Percentiles rank a stretch among this genome's conserved stretches.
Evolutionary conservation across 306 rosid genomes (phyloP).

Genomic region (Prosopis cineraria): DNA sequence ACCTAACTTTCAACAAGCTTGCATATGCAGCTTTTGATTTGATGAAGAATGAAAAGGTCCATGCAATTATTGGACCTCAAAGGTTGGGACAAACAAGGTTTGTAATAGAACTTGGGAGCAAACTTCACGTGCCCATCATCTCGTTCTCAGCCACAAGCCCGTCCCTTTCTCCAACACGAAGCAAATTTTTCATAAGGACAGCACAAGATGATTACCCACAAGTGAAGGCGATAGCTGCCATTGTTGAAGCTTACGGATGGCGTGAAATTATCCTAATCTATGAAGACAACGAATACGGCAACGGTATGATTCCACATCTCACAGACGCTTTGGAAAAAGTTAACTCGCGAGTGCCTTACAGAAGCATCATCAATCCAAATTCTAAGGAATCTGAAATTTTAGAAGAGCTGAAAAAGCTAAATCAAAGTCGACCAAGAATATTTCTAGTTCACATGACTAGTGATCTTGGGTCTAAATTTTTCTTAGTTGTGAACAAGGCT

Average conservation of each 20-base stretch:
- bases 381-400: neutral
- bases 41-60: constrained; percentile 37
- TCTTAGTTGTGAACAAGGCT: constrained; percentile 29
- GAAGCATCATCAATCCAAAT: constrained; percentile 33
- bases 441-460: constrained; percentile 45
- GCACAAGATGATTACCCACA: constrained; percentile 38
- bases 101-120: constrained; percentile 36
- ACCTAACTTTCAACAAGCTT: too few species aligned
- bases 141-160: constrained; percentile 48
- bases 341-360: constrained; percentile 16
- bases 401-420: constrained; percentile 28
- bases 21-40: constrained; percentile 36
- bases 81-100: constrained; percentile 42
- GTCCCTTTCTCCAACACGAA: constrained; percentile 35
- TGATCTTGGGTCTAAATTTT: constrained; percentile 29
- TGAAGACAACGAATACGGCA: constrained; percentile 47
- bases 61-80: constrained; percentile 48
- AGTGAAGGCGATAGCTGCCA: constrained; percentile 33
- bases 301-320: constrained; percentile 42
- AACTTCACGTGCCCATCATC: constrained; percentile 35
- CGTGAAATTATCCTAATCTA: constrained; percentile 40
- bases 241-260: constrained; percentile 42
- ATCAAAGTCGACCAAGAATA: neutral
- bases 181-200: constrained; percentile 41
- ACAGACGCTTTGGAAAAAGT: constrained; percentile 32